phyloP scores from a whole-genome alignment of 208 protist genomes.

The Leishmania tarentolae region DNA sequence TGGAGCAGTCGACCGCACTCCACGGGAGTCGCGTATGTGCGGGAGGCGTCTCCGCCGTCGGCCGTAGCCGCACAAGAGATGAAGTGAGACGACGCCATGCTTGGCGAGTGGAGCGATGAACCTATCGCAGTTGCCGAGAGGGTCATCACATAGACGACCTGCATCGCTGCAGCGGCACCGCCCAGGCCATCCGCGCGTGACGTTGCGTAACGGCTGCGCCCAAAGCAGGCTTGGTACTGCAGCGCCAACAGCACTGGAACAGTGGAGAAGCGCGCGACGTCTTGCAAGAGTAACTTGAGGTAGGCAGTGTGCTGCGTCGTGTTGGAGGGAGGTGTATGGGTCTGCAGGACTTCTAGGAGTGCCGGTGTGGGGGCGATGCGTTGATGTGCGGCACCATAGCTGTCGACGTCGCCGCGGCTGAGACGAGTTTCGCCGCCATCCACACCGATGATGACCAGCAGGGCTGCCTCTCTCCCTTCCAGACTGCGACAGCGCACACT shows the following conservation, averaged over 20 bases:
- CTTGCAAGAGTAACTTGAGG: slow-evolving; percentile 33
- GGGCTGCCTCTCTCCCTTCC: neutral
- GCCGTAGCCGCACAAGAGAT: neutral
- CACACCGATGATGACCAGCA: slow-evolving; percentile 4
- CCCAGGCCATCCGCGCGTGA: slow-evolving; percentile 3
- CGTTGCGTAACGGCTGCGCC: slow-evolving; percentile 24
- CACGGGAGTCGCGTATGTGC: neutral
- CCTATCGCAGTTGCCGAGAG: neutral
- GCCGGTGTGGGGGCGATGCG: slow-evolving; percentile 39
- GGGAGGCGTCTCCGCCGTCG: neutral
- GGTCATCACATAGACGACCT: slow-evolving; percentile 20
- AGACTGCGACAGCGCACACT: neutral
- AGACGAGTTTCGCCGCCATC: neutral
- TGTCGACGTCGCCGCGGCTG: neutral
- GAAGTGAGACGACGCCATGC: neutral
- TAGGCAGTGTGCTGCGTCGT: slow-evolving; percentile 34
- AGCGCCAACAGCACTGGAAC: slow-evolving; percentile 38
- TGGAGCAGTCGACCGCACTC: slow-evolving; percentile 2
- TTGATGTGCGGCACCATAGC: slow-evolving; percentile 11
- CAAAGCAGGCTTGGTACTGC: slow-evolving; percentile 34
- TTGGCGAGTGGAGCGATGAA: neutral
- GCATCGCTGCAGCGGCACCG: slow-evolving; percentile 15
- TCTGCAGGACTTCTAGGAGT: slow-evolving; percentile 46
- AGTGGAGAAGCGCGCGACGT: slow-evolving; percentile 33
- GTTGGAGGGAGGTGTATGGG: slow-evolving; percentile 34